Conservation (phyloP, 2,329 filamentous ascomycete genomes). For the Nigrograna mackinnonii region DNA sequence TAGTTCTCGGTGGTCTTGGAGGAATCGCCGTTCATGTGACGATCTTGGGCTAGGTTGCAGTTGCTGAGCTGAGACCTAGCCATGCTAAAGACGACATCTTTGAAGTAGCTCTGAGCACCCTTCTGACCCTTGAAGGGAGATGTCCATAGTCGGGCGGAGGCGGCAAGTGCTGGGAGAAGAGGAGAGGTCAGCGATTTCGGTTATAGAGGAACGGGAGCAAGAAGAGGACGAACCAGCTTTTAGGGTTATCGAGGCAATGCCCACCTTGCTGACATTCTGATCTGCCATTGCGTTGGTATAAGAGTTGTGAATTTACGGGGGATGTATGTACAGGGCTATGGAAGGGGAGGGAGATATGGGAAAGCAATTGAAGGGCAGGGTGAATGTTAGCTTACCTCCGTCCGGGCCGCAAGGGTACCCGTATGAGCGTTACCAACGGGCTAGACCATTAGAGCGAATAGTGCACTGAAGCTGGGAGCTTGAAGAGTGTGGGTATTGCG, state of each 20-base stretch:
- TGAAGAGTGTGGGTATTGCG: no score
- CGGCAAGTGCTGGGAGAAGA: conserved; percentile 28
- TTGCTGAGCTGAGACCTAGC: conserved; percentile 34
- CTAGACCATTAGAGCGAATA: no score
- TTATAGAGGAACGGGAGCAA: conserved; percentile 4
- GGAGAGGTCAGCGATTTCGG: conserved; percentile 3
- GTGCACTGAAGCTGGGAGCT: no score
- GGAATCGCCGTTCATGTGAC: conserved; percentile 30
- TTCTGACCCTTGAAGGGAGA: conserved; percentile 42
- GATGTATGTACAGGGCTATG: no score
- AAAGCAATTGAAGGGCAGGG: no score
- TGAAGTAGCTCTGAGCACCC: conserved; percentile 38
- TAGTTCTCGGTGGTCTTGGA: conserved; percentile 39
- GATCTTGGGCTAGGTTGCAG: conserved; percentile 33
- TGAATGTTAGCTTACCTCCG: no score
- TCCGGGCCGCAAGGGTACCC: no score
- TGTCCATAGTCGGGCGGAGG: conserved; percentile 33
- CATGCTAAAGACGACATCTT: conserved; percentile 36
- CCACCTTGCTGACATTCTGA: conserved; percentile 33
- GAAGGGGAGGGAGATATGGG: no score
- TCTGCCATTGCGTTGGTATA: conserved; percentile 30
- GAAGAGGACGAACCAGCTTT: conserved; percentile 28
- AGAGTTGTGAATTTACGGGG: no score
- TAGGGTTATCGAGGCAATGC: conserved; percentile 31
- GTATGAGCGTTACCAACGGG: no score